Evolutionary conservation across 1,284 basidiomycete genomes (phyloP).

Genomic region (Somion occarium): DNA sequence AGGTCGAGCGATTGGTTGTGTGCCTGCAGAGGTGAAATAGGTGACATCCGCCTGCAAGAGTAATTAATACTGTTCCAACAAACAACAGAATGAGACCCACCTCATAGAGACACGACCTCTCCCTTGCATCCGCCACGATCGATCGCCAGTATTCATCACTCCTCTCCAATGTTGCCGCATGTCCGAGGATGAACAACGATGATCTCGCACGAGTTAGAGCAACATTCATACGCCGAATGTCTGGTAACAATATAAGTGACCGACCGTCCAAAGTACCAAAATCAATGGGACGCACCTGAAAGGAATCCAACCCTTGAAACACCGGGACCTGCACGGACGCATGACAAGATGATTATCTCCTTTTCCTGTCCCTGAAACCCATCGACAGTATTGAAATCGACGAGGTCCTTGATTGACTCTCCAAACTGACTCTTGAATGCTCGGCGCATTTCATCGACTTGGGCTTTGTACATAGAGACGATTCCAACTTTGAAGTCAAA

Average conservation of each 20-base stretch:
- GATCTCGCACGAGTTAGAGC: conserved; percentile 94
- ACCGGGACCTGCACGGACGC: conserved; percentile 86
- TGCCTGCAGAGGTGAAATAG: conserved; percentile 31
- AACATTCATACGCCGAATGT: conserved; percentile 93
- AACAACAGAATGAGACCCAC: conserved; percentile 29
- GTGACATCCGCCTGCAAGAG: conserved; percentile 30
- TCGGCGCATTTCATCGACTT: conserved; percentile 75
- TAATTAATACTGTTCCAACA: background rate
- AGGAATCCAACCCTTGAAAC: conserved; percentile 85
- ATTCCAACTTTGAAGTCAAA: conserved; percentile 84
- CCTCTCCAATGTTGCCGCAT: conserved; percentile 82
- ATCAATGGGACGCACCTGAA: conserved; percentile 46
- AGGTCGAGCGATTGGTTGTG: background rate
- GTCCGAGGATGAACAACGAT: conserved; percentile 91
- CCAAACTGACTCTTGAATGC: conserved; percentile 77
- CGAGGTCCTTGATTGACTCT: conserved; percentile 59
- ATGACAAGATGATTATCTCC: conserved; percentile 93
- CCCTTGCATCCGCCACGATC: conserved; percentile 75
- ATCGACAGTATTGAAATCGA: conserved; percentile 98
- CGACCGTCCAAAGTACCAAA: too few relatives aligned
- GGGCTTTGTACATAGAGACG: conserved; percentile 94
- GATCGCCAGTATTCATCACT: conserved; percentile 78
- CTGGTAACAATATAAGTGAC: conserved; percentile 37
- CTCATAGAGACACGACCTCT: conserved; percentile 46
- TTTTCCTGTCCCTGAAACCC: conserved; percentile 99